Evolutionary conservation across 1,139 yeast species (phyloP), one percentile per base, ranked within the genome.

Genomic region (Torulaspora globosa): DNA sequence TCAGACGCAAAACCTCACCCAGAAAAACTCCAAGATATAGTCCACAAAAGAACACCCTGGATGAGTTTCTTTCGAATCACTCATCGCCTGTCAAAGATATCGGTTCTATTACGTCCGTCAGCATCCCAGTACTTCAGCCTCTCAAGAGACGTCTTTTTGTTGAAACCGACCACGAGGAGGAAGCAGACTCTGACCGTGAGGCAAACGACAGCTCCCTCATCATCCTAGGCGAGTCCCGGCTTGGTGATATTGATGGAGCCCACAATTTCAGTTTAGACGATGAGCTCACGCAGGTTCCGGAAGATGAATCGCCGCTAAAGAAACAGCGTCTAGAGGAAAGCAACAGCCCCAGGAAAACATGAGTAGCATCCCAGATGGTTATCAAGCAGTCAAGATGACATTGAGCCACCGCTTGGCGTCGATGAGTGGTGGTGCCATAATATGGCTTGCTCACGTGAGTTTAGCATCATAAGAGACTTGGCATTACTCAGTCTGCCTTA

Each of bases 21-120:
- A 46, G 28, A 27, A 45, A 44, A 14, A 40, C 44, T 8, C 42
- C 53, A 3, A 48, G 33, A 5, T 30, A 33, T 16, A 48, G 51
- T 23, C 39, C 44, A 5, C 65, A 61, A 39, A 52, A 51, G 33
- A 60, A 56, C 39, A 62, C 52, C 12, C 43, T 63, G 10, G 63
- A 61, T 36, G 42, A 21, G 1, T 63, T 60, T 39, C 42, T 63
- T 16, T 43, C 42, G 24, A 46, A 40, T 14, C 59, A 57, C 39
- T 39, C 59, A 1, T 50, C 61, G 1, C 60, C 60, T 11, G 24
- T 52, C 7, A 54, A 50, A 32, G 21, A 24, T 14, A 35, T 21
- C 21, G 15, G 21, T 12, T 33, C 42, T 18, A 16, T 36, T 19
- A 29, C 16, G 30, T 31, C 29, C 14, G 16, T 35, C 28, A 38